A percentile compares a stretch with the other conserved stretches of the same genome.
These are phyloP conservation scores for Trametes sp. DNA, from an alignment of 1,284 basidiomycete genomes.

Conservation along the genomic window DNA sequence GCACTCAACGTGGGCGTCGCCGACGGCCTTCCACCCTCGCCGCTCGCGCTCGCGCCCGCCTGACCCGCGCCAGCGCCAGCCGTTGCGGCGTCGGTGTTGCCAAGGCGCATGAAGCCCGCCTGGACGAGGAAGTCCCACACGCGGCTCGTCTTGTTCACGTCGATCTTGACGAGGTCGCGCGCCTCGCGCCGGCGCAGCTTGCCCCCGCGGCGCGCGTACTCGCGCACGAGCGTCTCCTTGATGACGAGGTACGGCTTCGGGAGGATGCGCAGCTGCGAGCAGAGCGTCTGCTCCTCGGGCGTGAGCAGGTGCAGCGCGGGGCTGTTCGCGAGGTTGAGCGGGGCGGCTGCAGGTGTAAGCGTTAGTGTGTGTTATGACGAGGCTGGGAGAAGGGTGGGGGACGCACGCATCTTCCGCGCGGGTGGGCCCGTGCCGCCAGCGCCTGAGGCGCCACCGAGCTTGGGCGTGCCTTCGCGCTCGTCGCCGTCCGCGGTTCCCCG, in stretches of 20 bases:
- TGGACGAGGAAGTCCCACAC: conserved; percentile 92
- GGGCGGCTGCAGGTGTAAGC: conserved; percentile 57
- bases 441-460: conserved; percentile 44
- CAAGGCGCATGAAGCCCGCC: conserved; percentile 66
- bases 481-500: conserved; percentile 59
- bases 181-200: conserved; percentile 87
- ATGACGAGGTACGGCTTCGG: conserved; percentile 93
- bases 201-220: conserved; percentile 89
- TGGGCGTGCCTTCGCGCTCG: conserved; percentile 67
- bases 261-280: conserved; percentile 86
- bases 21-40: conserved; percentile 29
- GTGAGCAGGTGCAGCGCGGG: conserved; percentile 89
- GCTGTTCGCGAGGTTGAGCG: conserved; percentile 87
- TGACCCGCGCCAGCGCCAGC: conserved; percentile 15
- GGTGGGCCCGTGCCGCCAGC: conserved; percentile 46
- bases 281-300: conserved; percentile 86
- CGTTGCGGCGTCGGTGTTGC: conserved; percentile 34
- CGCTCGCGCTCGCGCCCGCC: conserved; percentile 8
- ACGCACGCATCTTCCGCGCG: conserved; percentile 60
- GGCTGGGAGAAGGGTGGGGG: conserved; percentile 10
- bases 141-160: conserved; percentile 89
- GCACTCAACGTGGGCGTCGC: conserved; percentile 44
- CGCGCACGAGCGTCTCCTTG: conserved; percentile 91
- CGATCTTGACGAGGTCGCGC: conserved; percentile 88
- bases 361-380: conserved; percentile 12